These are phyloP conservation scores for Neurospora discreta DNA, from an alignment of 495 filamentous ascomycete species.

Conservation along the genomic window DNA sequence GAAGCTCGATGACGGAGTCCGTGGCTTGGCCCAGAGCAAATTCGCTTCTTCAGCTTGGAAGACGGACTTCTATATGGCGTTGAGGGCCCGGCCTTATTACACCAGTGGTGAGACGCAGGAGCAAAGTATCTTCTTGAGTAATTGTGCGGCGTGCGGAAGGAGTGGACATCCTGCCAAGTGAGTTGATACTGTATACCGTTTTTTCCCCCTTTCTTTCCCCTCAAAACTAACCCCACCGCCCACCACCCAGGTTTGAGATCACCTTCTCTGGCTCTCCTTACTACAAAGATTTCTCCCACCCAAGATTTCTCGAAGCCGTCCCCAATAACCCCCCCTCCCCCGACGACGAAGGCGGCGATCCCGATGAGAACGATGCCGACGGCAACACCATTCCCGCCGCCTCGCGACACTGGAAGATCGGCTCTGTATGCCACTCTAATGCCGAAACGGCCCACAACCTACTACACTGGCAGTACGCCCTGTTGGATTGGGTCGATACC, in stretches of 20 bases:
- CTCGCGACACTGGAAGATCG: conserved; percentile 30
- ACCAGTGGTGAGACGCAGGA: conserved; percentile 17
- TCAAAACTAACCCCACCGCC: background rate
- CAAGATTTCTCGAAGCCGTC: conserved; percentile 46
- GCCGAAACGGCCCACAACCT: conserved; percentile 59
- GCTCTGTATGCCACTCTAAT: conserved; percentile 48
- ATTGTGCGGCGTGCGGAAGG: conserved; percentile 71
- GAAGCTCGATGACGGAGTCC: conserved; percentile 64
- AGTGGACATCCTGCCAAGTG: conserved; percentile 52
- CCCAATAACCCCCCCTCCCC: conserved; percentile 1
- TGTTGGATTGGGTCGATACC: conserved; percentile 58
- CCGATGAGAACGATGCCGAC: conserved; percentile 25
- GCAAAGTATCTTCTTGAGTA: conserved; percentile 46
- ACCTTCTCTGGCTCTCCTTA: conserved; percentile 61
- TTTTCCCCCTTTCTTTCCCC: background rate
- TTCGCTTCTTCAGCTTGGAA: conserved; percentile 68
- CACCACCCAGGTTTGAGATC: conserved; percentile 30
- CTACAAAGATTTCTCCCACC: conserved; percentile 38
- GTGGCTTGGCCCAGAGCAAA: conserved; percentile 56
- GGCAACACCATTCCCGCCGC: conserved; percentile 23
- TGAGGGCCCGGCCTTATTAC: conserved; percentile 51
- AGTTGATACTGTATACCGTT: background rate
- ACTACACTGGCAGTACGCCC: conserved; percentile 63
- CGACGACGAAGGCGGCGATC: conserved; percentile 34
- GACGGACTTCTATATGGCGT: conserved; percentile 47